Evolutionary conservation across 371 early-diverging fungal genomes (phyloP), one percentile per base, ranked within the genome.

Genomic region (Mortierella sp.): DNA sequence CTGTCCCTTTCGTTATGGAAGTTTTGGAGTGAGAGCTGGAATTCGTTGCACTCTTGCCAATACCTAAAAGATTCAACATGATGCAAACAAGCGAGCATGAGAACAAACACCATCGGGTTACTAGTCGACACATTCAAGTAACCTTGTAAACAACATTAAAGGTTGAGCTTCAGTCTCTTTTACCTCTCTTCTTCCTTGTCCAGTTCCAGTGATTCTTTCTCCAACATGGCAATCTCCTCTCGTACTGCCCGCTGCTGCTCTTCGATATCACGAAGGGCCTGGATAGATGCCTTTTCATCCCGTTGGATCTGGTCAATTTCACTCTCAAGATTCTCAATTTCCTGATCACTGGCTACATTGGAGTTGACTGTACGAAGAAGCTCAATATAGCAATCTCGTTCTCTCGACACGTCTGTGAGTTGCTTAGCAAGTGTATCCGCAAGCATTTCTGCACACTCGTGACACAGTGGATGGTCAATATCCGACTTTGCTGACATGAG

Each of bases 381-480:
- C 21, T 88, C 90, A 48, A 90, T 90, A 64, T 95, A 95, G 21
- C 90, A 88, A 68, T 93, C 93, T 25, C 91, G 81, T 75, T 96
- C 95, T 47, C 82, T 81, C 12, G 88, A 82, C 3, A 89, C 89
- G 66, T 95, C 95, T 0, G 83, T 76, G 47, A 94, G 72, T 53
- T 92, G 88, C 60, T 89, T 89, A 59, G 91, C 90, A 61, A 97
- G 81, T 28, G 82, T 82, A 45, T 92, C 88, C 46, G 90, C 60
- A 57, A 96, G 69, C 75, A 92, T 87, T 60, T 95, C 96, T 1
- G 94, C 92, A 67, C 98, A 97, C 57, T 94, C 95, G 62, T 92
- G 90, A 76, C 98, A 97, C 79, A 96, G 86, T 14, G 96, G 96
- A 66, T 96, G 96, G 67, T 92, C 91, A 4, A 91, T 87, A 47